Base-by-base conservation (phyloP, 768 basidiomycete species). In the Plicaturopsis crispa region DNA sequence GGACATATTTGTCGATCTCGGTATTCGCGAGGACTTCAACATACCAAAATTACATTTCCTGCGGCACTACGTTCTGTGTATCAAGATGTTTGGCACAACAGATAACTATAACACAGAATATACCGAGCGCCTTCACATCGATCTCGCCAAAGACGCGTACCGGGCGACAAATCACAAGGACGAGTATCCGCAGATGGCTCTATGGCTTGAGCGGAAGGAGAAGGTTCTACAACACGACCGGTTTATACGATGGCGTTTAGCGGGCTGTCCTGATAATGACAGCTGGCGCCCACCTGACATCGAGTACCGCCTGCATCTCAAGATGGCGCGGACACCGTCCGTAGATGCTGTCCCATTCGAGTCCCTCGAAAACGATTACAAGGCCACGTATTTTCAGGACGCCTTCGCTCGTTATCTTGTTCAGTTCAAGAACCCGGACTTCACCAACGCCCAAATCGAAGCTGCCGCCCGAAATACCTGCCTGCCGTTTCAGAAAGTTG, bases 21-120 rank as follows among this genome's bases (percentile, higher is more conserved):
- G 56, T 1, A 52, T 61, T 14, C 56, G 59, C 0, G 35, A 53
- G 8, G 6, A 56, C 35, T 68, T 67, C 47, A 65, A 69, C 33
- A 49, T 71, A n/a, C 66, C 66, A 0, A 72, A 72, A 42, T 43
- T 72, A 1, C 68, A 70, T 39, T 55, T 46, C 12, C 41, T 57
- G 1, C 28, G 20, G 1, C 70, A 71, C 41, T 70, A 66, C 42
- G 10, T 42, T 2, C 8, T 39, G 1, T 24, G 38, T 5, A 69
- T 70, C 44, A 33, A 46, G 19, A 33, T 39, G 4, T 48, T 51
- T 24, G 69, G 70, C 2, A 52, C 61, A 1, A 48, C 58, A 1
- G 64, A 69, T 39, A 63, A 63, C 41, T 66, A 52, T 45, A 61
- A 65, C 40, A 70, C 66, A 1, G 54, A 69, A 42, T 50, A 51